These are phyloP conservation scores for Stagonosporopsis tanaceti DNA, from an alignment of 2,329 filamentous ascomycete species.

Conservation along the genomic window DNA sequence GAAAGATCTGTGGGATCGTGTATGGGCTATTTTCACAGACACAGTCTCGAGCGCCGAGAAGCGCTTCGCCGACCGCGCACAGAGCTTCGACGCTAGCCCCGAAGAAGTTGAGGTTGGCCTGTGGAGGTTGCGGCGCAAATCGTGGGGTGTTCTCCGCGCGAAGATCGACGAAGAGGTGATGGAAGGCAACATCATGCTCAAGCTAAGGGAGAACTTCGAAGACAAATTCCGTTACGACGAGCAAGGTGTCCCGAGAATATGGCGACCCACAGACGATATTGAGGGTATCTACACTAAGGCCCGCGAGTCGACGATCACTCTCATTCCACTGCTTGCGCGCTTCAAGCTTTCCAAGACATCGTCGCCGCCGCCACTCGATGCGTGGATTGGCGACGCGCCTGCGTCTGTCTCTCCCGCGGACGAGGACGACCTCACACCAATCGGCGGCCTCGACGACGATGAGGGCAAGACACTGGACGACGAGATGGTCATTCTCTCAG, in stretches of 20 bases:
- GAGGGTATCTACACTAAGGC: slow-evolving; percentile 94
- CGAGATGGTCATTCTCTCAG: slow-evolving; percentile 93
- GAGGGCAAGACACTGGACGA: slow-evolving; percentile 94
- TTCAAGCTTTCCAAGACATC: slow-evolving; percentile 82
- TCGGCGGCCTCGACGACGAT: slow-evolving; percentile 93
- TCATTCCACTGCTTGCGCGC: slow-evolving; percentile 86
- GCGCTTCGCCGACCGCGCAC: slow-evolving; percentile 85
- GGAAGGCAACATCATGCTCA: slow-evolving; percentile 94
- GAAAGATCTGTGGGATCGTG: slow-evolving; percentile 92
- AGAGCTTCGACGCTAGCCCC: slow-evolving; percentile 89
- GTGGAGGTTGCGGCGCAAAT: slow-evolving; percentile 92
- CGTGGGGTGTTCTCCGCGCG: slow-evolving; percentile 87
- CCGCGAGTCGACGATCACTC: slow-evolving; percentile 86
- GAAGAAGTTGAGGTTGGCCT: slow-evolving; percentile 92
- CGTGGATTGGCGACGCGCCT: slow-evolving; percentile 83
- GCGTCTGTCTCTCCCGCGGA: slow-evolving; percentile 78
- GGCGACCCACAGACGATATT: slow-evolving; percentile 96
- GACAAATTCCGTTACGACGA: slow-evolving; percentile 99
- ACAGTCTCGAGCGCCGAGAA: slow-evolving; percentile 86
- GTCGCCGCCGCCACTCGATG: slow-evolving; percentile 79
- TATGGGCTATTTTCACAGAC: slow-evolving; percentile 85
- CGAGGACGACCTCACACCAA: slow-evolving; percentile 87
- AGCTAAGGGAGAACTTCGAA: slow-evolving; percentile 97
- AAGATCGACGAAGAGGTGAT: slow-evolving; percentile 98
- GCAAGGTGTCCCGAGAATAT: slow-evolving; percentile 91